phyloP scores from a whole-genome alignment of 2,329 filamentous ascomycete genomes.

The Pseudogymnoascus sp. region DNA sequence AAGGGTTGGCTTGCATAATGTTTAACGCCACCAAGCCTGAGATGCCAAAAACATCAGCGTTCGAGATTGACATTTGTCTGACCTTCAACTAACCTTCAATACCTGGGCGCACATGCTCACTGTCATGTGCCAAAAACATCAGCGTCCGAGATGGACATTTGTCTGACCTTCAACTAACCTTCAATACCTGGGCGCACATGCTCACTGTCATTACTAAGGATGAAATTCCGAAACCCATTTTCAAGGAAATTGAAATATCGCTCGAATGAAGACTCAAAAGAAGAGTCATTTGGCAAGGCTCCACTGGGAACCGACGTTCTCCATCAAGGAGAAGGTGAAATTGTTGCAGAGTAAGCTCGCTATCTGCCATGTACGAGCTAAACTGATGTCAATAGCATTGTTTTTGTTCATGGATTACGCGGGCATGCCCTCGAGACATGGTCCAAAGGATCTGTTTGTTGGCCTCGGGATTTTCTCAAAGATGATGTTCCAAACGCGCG shows the following conservation, averaged over 20 bases:
- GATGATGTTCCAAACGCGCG: conserved; percentile 4
- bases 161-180: no score
- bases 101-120: not conserved
- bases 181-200: not conserved
- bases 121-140: not conserved
- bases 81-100: no score
- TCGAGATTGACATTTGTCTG: not conserved
- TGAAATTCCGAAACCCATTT: not conserved
- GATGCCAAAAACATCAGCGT: not conserved
- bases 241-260: not conserved
- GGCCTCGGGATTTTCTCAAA: conserved; percentile 8
- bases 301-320: not conserved
- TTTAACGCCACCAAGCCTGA: not conserved
- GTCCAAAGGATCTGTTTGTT: not conserved
- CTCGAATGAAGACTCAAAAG: not conserved
- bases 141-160: not conserved
- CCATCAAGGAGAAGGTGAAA: not conserved
- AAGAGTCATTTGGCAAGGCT: not conserved
- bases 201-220: not conserved
- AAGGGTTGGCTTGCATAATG: not conserved
- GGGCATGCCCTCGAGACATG: conserved; percentile 7
- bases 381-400: not conserved
- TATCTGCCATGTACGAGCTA: not conserved
- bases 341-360: not conserved
- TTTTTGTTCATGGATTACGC: conserved; percentile 9